Evolutionary conservation across 441 rosid species (phyloP), one percentile per base, ranked within the genome.

Genomic region (Euphorbia celastroides): DNA sequence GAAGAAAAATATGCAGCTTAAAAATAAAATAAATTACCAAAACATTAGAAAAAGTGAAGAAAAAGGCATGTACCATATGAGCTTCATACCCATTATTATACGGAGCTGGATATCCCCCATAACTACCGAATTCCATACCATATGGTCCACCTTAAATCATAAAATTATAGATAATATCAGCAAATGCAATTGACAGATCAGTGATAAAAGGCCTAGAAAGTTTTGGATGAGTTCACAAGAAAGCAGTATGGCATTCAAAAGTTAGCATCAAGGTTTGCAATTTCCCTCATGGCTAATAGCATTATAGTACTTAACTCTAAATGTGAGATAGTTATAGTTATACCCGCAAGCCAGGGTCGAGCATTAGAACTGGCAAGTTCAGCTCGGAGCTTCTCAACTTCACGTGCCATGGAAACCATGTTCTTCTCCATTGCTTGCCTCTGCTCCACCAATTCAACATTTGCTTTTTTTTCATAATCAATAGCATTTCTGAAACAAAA

Each of bases 381-480:
- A 55, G 97, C 98, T n/a, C 93, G 86, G 59, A 92, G 83, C 82
- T 87, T 92, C 76, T 95, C 99, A 72, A 95, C 95, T 78, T 95
- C 99, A 19, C 97, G 96, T 16, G 99, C 98, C 99, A 95, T 88
- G 61, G 96, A 87, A 75, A 92, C 86, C 90, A 92, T 67, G 75
- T 81, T 88, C 83, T 87, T 95, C 82, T 95, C 99, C 96, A 92
- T 92, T 67, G 81, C 82, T 73, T 88, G 96, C 74, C 98, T 79
- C 75, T 90, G 98, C 72, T 92, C 98, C 81, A 92, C 75, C 72
- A 95, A 80, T 83, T 95, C 96, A 69, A 92, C 75, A 72, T 90
- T 92, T 66, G 84, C 93, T 80, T 95, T 92, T 90, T 92, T 92
- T 80, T 95, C 99, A 76, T 78, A 92, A 64, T 92, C 98, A 77